phyloP scores from a whole-genome alignment of 208 protist species.

The Porcisia deanei region DNA sequence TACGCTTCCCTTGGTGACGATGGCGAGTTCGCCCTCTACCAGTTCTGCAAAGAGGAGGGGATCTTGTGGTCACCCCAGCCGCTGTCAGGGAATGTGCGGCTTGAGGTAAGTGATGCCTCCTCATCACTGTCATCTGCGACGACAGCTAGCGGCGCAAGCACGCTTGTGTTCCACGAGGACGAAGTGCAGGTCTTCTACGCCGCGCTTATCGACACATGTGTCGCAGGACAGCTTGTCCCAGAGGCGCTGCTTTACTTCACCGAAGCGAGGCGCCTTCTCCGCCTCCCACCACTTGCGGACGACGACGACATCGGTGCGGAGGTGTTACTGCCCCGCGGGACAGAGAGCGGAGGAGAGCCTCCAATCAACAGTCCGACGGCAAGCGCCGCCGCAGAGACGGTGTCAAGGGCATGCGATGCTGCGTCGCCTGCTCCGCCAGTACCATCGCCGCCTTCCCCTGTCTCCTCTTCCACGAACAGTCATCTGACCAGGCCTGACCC shows the following conservation, averaged over 20 bases:
- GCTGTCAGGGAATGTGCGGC: neutral
- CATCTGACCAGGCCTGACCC: neutral
- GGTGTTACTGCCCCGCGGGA: neutral
- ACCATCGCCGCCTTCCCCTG: neutral
- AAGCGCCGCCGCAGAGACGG: neutral
- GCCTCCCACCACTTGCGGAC: conserved; percentile 19
- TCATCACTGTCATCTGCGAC: neutral
- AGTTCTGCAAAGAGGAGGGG: conserved; percentile 39
- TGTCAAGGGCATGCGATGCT: neutral
- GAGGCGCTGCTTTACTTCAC: conserved; percentile 55
- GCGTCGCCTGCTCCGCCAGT: neutral
- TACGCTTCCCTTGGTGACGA: conserved; percentile 73
- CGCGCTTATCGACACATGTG: conserved; percentile 61
- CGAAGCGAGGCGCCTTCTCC: conserved; percentile 33
- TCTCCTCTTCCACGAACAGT: neutral
- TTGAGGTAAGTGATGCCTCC: neutral
- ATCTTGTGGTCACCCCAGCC: conserved; percentile 35
- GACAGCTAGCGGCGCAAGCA: neutral
- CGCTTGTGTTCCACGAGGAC: conserved; percentile 15
- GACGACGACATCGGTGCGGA: conserved; percentile 12
- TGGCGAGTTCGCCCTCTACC: conserved; percentile 75
- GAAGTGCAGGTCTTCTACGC: conserved; percentile 60
- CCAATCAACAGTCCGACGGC: neutral
- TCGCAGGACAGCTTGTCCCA: conserved; percentile 47
- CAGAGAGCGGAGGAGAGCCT: neutral